Evolutionary conservation across 176 grass and related monocot genomes (phyloP).

Genomic region (Hsuehochloa calcarea): DNA sequence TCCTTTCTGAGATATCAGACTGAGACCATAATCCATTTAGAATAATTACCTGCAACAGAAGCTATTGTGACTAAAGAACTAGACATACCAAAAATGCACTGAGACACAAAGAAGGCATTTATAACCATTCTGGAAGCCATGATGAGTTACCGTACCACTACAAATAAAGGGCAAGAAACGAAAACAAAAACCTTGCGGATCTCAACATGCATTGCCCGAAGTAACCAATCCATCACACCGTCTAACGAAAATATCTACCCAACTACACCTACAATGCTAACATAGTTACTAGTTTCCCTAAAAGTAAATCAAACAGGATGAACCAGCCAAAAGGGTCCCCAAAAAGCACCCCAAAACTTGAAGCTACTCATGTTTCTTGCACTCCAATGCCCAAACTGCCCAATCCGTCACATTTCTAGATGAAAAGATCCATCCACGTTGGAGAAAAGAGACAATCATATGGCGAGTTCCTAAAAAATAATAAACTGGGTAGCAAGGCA

Average conservation of each 20-base stretch:
- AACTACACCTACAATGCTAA: constrained; percentile 15
- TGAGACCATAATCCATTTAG: constrained; percentile 36
- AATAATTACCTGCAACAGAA: constrained; percentile 33
- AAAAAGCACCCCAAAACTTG: constrained; percentile 13
- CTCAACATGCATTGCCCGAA: constrained; percentile 31
- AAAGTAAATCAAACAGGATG: constrained; percentile 21
- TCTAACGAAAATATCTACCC: constrained; percentile 15
- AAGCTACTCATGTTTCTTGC: constrained; percentile 12
- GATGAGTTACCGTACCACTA: not conserved
- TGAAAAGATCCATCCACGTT: constrained; percentile 24
- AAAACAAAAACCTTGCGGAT: not conserved
- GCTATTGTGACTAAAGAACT: not conserved
- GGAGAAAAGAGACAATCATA: constrained; percentile 7
- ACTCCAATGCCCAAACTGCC: constrained; percentile 7
- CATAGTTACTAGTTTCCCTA: constrained; percentile 10
- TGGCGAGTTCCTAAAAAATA: not conserved
- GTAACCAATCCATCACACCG: constrained; percentile 20
- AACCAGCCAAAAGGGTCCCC: constrained; percentile 30
- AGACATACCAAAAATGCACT: constrained; percentile 7
- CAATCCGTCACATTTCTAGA: constrained; percentile 20
- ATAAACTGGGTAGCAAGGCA: constrained; percentile 8
- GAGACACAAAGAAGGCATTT: constrained; percentile 14
- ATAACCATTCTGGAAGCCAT: not conserved
- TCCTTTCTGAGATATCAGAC: constrained; percentile 37
- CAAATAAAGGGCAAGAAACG: not conserved